phyloP scores from a whole-genome alignment of 495 filamentous ascomycete genomes.

The Aspergillus nidulans region DNA sequence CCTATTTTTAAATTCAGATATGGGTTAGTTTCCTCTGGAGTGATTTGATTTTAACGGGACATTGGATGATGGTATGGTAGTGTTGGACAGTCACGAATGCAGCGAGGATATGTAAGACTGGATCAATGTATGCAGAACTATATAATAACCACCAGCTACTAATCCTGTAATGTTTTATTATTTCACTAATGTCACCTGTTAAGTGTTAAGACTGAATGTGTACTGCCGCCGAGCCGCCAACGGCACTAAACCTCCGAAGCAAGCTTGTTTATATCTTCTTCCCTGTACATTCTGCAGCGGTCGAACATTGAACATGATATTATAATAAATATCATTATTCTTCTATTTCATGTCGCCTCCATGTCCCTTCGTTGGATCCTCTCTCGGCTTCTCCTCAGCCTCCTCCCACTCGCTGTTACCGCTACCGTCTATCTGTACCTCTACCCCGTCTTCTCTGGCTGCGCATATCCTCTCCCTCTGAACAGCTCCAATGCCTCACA shows the following conservation, averaged over 20 bases:
- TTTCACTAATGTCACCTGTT: too few relatives aligned
- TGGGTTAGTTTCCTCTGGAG: slow-evolving; percentile 1
- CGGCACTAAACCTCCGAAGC: not conserved
- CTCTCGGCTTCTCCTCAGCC: slow-evolving; percentile 56
- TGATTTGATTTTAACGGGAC: slow-evolving; percentile 6
- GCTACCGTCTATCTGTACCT: slow-evolving; percentile 77
- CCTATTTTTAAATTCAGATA: slow-evolving; percentile 6
- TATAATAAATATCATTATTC: not conserved
- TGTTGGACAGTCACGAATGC: slow-evolving; percentile 9
- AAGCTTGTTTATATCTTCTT: not conserved
- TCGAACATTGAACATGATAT: not conserved
- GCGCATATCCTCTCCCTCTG: slow-evolving; percentile 67
- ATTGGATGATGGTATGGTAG: slow-evolving; percentile 4
- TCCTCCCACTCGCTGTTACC: slow-evolving; percentile 65
- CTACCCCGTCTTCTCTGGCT: slow-evolving; percentile 78
- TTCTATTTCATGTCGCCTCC: slow-evolving; percentile 10
- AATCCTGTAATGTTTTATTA: not conserved
- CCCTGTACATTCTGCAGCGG: not conserved
- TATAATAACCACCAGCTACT: slow-evolving; percentile 2
- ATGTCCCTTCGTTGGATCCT: slow-evolving; percentile 57
- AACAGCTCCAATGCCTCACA: slow-evolving; percentile 5
- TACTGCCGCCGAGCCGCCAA: not conserved
- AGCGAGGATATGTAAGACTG: slow-evolving; percentile 9
- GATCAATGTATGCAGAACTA: slow-evolving; percentile 1
- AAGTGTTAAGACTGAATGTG: not conserved